A percentile compares a stretch with the other conserved stretches of the same genome.
These are phyloP conservation scores for Aphanomyces invadans DNA, from an alignment of 352 stramenopile genomes.

Conservation along the genomic window DNA sequence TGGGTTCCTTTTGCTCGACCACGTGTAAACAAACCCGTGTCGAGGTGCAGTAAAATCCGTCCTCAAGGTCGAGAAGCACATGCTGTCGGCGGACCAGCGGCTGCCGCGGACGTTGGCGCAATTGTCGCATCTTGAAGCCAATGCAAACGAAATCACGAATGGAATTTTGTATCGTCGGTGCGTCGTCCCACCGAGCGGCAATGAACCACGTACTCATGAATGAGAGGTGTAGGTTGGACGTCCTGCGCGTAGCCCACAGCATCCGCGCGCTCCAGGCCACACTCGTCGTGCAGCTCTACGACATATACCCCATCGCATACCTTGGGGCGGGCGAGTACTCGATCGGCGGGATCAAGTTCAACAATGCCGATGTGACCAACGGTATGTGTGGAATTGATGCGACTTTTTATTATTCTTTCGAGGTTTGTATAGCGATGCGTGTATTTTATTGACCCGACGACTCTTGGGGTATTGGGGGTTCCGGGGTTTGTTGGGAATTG, in stretches of 20 bases:
- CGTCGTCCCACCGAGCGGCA: background rate
- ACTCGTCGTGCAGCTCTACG: constrained; percentile 62
- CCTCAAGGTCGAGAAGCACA: constrained; percentile 24
- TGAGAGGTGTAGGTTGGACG: constrained; percentile 35
- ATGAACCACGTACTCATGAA: background rate
- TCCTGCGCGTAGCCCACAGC: constrained; percentile 70
- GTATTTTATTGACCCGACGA: too few relatives aligned
- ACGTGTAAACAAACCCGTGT: too few relatives aligned
- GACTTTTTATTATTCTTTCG: background rate
- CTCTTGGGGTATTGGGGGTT: too few relatives aligned
- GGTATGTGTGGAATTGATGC: constrained; percentile 22
- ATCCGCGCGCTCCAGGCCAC: constrained; percentile 73
- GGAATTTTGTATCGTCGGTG: constrained; percentile 54
- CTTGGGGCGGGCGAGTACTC: constrained; percentile 69
- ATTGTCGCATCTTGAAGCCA: constrained; percentile 14
- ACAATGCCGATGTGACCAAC: constrained; percentile 57
- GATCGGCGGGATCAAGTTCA: constrained; percentile 70
- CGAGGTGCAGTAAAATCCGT: constrained; percentile 16
- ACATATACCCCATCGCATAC: constrained; percentile 81
- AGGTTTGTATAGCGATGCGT: too few relatives aligned
- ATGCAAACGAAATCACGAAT: constrained; percentile 6
- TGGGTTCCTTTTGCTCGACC: too few relatives aligned
- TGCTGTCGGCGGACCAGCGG: constrained; percentile 9
- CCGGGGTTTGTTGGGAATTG: too few relatives aligned
- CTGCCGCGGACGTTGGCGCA: constrained; percentile 23